Evolutionary conservation across 805 yeast species (phyloP), one percentile per base, ranked within the genome.

Genomic region (Kuraishia molischiana): DNA sequence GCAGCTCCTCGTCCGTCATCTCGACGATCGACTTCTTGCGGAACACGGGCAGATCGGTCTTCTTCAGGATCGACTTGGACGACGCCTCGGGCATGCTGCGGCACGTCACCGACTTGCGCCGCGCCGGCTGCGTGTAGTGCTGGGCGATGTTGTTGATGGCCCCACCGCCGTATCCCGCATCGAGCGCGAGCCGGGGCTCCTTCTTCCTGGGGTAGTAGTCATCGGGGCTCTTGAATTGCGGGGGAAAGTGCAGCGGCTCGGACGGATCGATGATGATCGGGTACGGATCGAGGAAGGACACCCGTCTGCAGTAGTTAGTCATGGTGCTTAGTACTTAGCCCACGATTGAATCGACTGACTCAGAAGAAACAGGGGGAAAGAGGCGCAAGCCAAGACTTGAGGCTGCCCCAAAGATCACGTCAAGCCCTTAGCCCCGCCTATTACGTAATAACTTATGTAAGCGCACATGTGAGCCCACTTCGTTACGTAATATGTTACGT

Each of bases 1-100:
- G 50, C 40, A 74, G 56, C 50, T 74, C 79, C 40, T 69, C 74
- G 49, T 69, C 63, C 13, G 77, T 61, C 76, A 74, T 67, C 13
- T 62, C 73, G 24, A 67, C 61, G 44, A 68, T 66, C 34, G 72
- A 65, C 45, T 72, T 69, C 38, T 72, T 53, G 48, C 42, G 34
- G 51, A 33, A 47, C 53, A 39, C 46, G 45, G 14, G 18, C 3
- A 19, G 10, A 13, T 8, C 15, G 4, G 35, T n/a, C 19, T 29
- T 29, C 31, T 38, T 38, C 17, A 38, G 31, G 17, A 38, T 34
- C 15, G 35, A 21, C 13, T 31, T 34, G 4, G 33, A 13, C 8
- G 40, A 33, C 5, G 41, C 34, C 19, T 22, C 33, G 4, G 41
- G 41, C 21, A 38, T 29, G 4, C 35, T 24, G 19, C 21, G 30